phyloP scores from a whole-genome alignment of 2,329 filamentous ascomycete species.

The Phoma sp. region DNA sequence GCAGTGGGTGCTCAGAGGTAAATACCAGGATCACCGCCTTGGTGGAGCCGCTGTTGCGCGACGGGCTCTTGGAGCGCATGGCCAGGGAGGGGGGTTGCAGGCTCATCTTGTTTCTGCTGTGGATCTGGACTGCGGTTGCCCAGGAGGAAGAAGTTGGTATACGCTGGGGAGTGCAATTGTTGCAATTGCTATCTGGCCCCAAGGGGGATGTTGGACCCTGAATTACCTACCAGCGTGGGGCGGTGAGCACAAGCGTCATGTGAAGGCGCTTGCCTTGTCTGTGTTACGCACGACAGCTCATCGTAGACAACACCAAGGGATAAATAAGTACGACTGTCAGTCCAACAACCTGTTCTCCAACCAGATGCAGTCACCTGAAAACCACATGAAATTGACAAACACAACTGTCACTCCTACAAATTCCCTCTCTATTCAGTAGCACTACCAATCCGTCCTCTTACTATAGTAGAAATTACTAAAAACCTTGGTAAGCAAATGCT shows the following conservation, averaged over 20 bases:
- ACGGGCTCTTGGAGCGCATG: constrained; percentile 40
- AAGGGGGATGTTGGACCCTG: constrained; percentile 35
- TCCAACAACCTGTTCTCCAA: too few relatives aligned
- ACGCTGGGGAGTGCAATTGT: constrained; percentile 10
- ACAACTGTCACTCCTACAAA: too few relatives aligned
- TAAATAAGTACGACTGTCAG: too few relatives aligned
- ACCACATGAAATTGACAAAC: too few relatives aligned
- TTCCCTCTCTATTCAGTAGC: too few relatives aligned
- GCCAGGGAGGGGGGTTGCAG: constrained; percentile 47
- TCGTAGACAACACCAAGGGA: too few relatives aligned
- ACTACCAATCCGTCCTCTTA: constrained; percentile 35
- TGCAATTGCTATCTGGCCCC: constrained; percentile 36
- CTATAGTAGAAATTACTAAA: constrained; percentile 51
- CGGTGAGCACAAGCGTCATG: constrained; percentile 4
- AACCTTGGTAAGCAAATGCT: constrained; percentile 53
- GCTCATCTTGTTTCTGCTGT: constrained; percentile 36
- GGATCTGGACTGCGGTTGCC: constrained; percentile 23
- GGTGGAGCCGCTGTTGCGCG: constrained; percentile 61
- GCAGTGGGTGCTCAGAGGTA: constrained; percentile 21
- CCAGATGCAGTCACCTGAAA: too few relatives aligned
- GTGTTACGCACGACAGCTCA: too few relatives aligned
- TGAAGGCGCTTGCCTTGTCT: background rate
- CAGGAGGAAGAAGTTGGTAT: background rate
- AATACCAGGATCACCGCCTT: constrained; percentile 94
- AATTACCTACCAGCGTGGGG: constrained; percentile 12